Evolutionary conservation across 108 stramenopile genomes (phyloP), one percentile per base, ranked within the genome.

Genomic region (Cyclotella choctawhatcheeana): DNA sequence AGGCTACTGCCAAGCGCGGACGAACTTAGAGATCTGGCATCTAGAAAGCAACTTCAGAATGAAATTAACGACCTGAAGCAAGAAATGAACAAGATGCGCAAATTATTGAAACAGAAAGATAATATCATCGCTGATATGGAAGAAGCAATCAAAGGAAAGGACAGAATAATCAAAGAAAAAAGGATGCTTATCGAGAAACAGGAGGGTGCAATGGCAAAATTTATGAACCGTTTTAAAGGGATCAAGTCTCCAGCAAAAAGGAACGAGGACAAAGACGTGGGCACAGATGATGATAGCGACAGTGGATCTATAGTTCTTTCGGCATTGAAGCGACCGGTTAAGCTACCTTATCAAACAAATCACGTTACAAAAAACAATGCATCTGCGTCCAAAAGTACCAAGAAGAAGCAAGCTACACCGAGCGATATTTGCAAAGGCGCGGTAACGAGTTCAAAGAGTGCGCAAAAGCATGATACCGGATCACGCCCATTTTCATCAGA

Each of bases 21-120:
- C 20, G 68, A 77, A 44, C 48, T 77, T 14, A 51, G 64, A 17
- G 25, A 64, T 20, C 68, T 69, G 5, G 54, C 61, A 33, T 44
- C 61, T 48, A 24, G 58, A 52, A 67, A 65, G 44, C 47, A 77
- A 56, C 26, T 66, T n/a, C 32, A 43, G 4, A 64, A 71, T n/a
- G n/a, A n/a, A n/a, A n/a, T n/a, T n/a, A n/a, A n/a, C n/a, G n/a
- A n/a, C n/a, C n/a, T n/a, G n/a, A n/a, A n/a, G n/a, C n/a, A n/a
- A 16, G 64, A 77, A 65, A 71, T 71, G 29, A 47, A 18, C 2
- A 25, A 65, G 43, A 6, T 77, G 43, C 44, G 48, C 2, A 32
- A 61, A 31, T 2, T 18, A 7, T 32, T 45, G 22, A 40, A 29
- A 43, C 56, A 62, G 22, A 71, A 62, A 62, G 58, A 71, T 18